These are phyloP conservation scores for Boletus tomentosulus DNA, from an alignment of 768 basidiomycete species.

Conservation along the genomic window DNA sequence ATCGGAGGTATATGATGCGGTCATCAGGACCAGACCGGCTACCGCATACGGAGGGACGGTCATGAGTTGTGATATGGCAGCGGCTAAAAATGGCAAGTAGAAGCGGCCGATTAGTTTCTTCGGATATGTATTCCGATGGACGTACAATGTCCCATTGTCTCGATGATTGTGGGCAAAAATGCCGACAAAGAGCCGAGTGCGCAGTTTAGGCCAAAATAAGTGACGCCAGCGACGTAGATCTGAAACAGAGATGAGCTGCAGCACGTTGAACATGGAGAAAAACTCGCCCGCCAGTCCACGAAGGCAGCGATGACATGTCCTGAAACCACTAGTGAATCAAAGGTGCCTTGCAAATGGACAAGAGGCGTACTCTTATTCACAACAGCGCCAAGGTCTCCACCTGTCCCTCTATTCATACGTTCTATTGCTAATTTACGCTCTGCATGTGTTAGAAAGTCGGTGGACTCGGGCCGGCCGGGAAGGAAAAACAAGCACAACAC, in stretches of 20 bases:
- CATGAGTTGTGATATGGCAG: conserved; percentile 45
- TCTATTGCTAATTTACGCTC: conserved; percentile 32
- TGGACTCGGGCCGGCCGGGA: conserved; percentile 32
- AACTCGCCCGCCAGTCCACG: conserved; percentile 41
- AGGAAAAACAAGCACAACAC: conserved; percentile 27
- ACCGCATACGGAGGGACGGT: conserved; percentile 54
- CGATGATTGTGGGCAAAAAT: conserved; percentile 54
- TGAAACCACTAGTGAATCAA: conserved; percentile 13
- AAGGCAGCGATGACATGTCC: conserved; percentile 43
- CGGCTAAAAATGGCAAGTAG: conserved; percentile 26
- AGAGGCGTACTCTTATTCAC: conserved; percentile 35
- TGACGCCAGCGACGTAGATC: conserved; percentile 45
- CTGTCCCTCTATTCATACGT: conserved; percentile 39
- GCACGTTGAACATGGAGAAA: background rate
- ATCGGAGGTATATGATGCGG: conserved; percentile 40
- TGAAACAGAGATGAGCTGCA: conserved; percentile 10
- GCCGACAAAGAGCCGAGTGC: conserved; percentile 48
- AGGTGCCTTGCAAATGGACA: background rate
- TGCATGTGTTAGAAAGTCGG: conserved; percentile 29
- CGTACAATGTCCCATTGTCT: conserved; percentile 45
- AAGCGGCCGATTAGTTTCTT: background rate
- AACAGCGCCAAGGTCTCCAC: conserved; percentile 39
- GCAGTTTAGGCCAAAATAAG: conserved; percentile 46
- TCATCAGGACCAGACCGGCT: conserved; percentile 35
- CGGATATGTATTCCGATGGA: background rate